phyloP scores from a whole-genome alignment of 1,139 yeast species.

The Taphrina populina region DNA sequence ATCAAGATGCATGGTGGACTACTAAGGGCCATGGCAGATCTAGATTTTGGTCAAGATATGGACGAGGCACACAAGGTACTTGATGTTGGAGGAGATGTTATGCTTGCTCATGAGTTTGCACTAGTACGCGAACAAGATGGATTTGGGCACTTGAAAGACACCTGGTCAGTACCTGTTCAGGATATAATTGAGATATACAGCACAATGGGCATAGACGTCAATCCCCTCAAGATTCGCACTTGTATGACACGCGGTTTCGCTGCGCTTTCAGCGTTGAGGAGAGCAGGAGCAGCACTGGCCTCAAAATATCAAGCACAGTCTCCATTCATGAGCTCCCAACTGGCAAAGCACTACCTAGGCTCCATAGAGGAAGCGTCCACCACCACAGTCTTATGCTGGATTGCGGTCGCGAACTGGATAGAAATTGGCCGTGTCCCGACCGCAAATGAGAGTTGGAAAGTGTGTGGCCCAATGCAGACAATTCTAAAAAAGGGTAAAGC shows the following conservation, averaged over 20 bases:
- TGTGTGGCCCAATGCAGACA: conserved; percentile 28
- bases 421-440: conserved; percentile 39
- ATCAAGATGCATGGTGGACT: conserved; percentile 55
- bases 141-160: conserved; percentile 45
- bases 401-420: conserved; percentile 50
- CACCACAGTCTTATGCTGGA: conserved; percentile 48
- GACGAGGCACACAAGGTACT: conserved; percentile 53
- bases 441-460: conserved; percentile 5
- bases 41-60: conserved; percentile 54
- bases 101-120: conserved; percentile 49
- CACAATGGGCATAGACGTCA: conserved; percentile 45
- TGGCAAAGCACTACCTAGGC: conserved; percentile 55
- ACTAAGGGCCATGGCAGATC: conserved; percentile 50
- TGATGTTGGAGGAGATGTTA: conserved; percentile 62
- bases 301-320: conserved; percentile 47
- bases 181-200: conserved; percentile 48
- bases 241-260: conserved; percentile 57
- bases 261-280: conserved; percentile 51
- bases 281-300: conserved; percentile 44
- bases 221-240: conserved; percentile 44
- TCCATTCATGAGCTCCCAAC: conserved; percentile 49
- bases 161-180: conserved; percentile 50
- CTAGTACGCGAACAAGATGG: conserved; percentile 41
- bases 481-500: conserved; percentile 12
- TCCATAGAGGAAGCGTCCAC: conserved; percentile 53